Evolutionary conservation across 2,329 filamentous ascomycete genomes (phyloP).

Genomic region (Lasiodiplodia sp.): DNA sequence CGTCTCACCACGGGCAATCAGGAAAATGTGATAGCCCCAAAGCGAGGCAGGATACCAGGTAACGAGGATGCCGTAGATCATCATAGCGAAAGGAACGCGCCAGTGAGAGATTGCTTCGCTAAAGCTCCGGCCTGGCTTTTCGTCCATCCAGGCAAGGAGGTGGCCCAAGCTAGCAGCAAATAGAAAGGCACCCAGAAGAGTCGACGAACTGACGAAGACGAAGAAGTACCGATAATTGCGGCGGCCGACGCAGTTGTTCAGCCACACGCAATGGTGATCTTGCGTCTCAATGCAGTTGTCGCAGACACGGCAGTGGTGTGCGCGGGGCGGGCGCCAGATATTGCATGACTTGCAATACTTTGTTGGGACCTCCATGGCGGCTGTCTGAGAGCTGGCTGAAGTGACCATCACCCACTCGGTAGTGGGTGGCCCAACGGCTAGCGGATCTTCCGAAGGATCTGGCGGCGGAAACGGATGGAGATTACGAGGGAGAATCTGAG

Average conservation of each 20-base stretch:
- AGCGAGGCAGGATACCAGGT: conserved; percentile 83
- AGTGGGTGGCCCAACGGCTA: conserved; percentile 81
- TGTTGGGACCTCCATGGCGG: conserved; percentile 96
- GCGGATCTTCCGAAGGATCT: conserved; percentile 78
- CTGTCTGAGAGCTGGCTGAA: conserved; percentile 73
- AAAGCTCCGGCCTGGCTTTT: conserved; percentile 70
- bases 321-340: conserved; percentile 94
- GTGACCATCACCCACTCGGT: conserved; percentile 95
- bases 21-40: conserved; percentile 87
- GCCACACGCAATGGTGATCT: conserved; percentile 98
- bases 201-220: conserved; percentile 82
- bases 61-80: conserved; percentile 79
- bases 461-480: conserved; percentile 84
- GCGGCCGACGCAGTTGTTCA: conserved; percentile 97
- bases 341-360: conserved; percentile 99
- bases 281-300: conserved; percentile 98
- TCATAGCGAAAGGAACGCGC: conserved; percentile 85
- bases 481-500: conserved; percentile 90
- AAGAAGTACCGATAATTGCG: conserved; percentile 99
- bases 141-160: conserved; percentile 73
- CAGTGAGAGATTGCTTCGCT: conserved; percentile 71
- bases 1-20: conserved; percentile 90
- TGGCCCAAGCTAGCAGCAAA: conserved; percentile 81
- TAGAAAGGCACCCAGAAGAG: conserved; percentile 77
- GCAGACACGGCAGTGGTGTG: conserved; percentile 94